A percentile compares a stretch with the other conserved stretches of the same genome.
Evolutionary conservation across 257 asterid species (phyloP).

Genomic region (Coffea canephora): DNA sequence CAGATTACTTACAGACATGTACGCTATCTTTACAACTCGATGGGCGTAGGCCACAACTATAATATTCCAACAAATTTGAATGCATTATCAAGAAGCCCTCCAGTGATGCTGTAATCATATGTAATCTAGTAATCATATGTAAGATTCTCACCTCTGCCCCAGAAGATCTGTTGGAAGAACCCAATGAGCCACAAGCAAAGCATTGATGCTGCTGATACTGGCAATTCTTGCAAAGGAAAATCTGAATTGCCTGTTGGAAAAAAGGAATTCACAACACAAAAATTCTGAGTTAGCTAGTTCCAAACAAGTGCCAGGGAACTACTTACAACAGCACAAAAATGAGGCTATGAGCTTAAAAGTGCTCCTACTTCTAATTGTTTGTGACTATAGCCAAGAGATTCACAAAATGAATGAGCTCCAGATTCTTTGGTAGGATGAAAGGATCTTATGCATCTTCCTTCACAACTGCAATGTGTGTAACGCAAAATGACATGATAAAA

Average conservation of each 20-base stretch:
- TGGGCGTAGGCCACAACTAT: background rate
- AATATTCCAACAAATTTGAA: background rate
- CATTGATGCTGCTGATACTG: conserved; percentile 62
- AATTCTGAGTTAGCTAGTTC: background rate
- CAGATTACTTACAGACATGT: too few species aligned
- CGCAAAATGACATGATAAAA: conserved; percentile 14
- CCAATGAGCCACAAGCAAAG: conserved; percentile 63
- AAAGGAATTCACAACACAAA: background rate
- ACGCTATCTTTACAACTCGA: too few species aligned
- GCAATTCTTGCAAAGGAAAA: conserved; percentile 65
- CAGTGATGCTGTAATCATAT: background rate
- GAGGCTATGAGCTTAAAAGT: conserved; percentile 12
- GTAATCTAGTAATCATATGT: conserved; percentile 4
- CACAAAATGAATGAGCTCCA: conserved; percentile 53
- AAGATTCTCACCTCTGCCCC: conserved; percentile 54
- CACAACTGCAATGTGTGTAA: conserved; percentile 50
- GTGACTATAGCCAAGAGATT: conserved; percentile 56
- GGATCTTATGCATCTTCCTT: conserved; percentile 81
- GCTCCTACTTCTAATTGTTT: conserved; percentile 45
- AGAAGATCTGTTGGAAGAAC: conserved; percentile 57
- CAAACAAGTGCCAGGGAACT: background rate
- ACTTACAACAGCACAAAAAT: too few species aligned
- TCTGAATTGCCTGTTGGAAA: conserved; percentile 47
- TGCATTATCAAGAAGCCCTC: too few species aligned
- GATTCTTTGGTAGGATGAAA: conserved; percentile 67